Base-by-base conservation (phyloP, 305 asterid species). In the Ilex paraguariensis region DNA sequence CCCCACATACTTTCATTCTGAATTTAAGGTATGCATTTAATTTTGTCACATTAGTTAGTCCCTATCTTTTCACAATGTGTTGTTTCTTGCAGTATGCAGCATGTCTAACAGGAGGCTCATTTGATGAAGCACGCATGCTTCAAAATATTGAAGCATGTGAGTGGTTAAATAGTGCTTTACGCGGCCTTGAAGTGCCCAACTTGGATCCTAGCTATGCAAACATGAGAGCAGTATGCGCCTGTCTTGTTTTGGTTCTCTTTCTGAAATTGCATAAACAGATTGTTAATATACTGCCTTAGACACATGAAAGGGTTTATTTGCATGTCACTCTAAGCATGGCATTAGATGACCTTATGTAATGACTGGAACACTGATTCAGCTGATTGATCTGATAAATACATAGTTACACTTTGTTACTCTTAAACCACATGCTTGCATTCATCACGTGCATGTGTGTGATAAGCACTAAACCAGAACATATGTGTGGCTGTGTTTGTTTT, bases 101-200 rank as follows among this genome's bases (percentile, higher is more conserved):
- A 59, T 79, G 84, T 70, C 79, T 92, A 70, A 79, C 97, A 10
- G 86, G 92, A 45, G 98, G 96, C 69, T 87, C 96, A 64, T 92
- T 92, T 85, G 98, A 88, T 51, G 98, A 92, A 81, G 80, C 95
- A 46, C 84, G 88, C 73, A 92, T 92, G 97, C 89, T 85, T 79
- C 91, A 89, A 74, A 88, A 90, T 59, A 85, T 92, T 76, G 97
- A 89, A 78, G 97, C 98, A 56, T 92, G 97, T 62, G 98, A 92
- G 73, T 92, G 98, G 98, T 82, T 92, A 46, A 79, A 95, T 65
- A 83, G 82, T 68, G 81, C 95, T 63, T 67, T 92, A 72, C 77
- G 69, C 65, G 79, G 74, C 69, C 95, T 92, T 74, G 96, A 92
- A 75, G 87, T 67, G 59, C 95, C 98, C 70, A 82, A 79, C 64